These are phyloP conservation scores for Camelina hispida DNA, from an alignment of 345 rosid genomes.

Conservation along the genomic window DNA sequence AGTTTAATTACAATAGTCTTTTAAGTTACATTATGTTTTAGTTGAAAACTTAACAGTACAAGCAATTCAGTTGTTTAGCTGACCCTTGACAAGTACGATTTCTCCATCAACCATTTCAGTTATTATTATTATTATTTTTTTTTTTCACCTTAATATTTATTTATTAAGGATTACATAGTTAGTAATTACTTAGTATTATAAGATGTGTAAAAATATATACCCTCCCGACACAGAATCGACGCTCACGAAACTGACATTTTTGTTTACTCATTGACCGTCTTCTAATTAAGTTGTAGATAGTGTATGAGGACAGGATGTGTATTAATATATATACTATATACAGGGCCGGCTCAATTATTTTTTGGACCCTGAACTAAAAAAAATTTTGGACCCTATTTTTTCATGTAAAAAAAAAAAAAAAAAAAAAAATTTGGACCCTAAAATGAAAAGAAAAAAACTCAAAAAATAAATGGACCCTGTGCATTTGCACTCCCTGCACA, in stretches of 20 bases:
- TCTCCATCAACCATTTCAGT: constrained; percentile 29
- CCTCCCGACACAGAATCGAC: not conserved
- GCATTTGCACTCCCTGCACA: no score
- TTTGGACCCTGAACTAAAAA: no score
- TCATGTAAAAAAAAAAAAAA: no score
- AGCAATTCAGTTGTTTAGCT: constrained; percentile 46
- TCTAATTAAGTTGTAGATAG: not conserved
- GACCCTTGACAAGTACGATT: constrained; percentile 36
- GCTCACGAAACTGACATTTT: not conserved
- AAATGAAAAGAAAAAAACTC: no score
- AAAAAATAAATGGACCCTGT: no score
- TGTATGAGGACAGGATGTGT: not conserved
- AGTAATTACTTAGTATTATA: not conserved
- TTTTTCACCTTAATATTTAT: not conserved
- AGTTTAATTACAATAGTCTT: not conserved
- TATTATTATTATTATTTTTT: no score
- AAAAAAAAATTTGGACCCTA: no score
- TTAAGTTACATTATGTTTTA: constrained; percentile 29
- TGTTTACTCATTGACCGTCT: not conserved
- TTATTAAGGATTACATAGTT: not conserved
- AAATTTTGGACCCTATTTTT: no score
- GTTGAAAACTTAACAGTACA: constrained; percentile 38
- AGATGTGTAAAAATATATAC: not conserved
- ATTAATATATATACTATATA: not conserved
- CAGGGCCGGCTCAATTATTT: no score